Conservation (phyloP, 495 filamentous ascomycete genomes). For the Hypoxylon perforatum region DNA sequence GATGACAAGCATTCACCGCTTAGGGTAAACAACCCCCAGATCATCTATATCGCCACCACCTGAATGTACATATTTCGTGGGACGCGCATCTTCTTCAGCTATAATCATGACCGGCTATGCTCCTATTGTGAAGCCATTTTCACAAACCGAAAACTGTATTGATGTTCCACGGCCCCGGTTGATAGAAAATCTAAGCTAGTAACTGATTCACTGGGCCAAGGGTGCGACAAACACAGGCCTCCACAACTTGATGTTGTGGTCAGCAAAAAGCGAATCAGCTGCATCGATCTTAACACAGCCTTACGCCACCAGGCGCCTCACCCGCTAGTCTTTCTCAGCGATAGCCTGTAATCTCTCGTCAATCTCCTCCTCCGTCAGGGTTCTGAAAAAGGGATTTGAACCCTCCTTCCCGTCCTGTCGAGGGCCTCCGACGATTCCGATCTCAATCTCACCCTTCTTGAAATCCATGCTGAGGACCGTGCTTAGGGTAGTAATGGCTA, state of each 20-base stretch:
- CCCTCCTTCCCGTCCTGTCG: slow-evolving; percentile 81
- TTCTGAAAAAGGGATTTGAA: slow-evolving; percentile 80
- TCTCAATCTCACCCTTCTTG: slow-evolving; percentile 98
- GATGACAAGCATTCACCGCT: slow-evolving; percentile 40
- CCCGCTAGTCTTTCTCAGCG: slow-evolving; percentile 90
- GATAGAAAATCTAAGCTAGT: slow-evolving; percentile 37
- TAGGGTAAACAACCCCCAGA: slow-evolving; percentile 30
- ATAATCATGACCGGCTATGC: slow-evolving; percentile 34
- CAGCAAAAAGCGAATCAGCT: slow-evolving; percentile 36
- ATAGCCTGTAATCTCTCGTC: slow-evolving; percentile 98
- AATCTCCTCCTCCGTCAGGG: slow-evolving; percentile 96
- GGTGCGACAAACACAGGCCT: slow-evolving; percentile 24
- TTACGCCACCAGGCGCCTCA: slow-evolving; percentile 36
- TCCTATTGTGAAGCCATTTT: slow-evolving; percentile 11
- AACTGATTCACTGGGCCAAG: slow-evolving; percentile 34
- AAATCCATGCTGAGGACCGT: slow-evolving; percentile 98
- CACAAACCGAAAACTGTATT: slow-evolving; percentile 10
- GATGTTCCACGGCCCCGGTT: slow-evolving; percentile 28
- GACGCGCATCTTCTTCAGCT: slow-evolving; percentile 45
- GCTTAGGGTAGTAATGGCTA: slow-evolving; percentile 93
- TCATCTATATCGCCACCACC: slow-evolving; percentile 40
- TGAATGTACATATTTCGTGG: slow-evolving; percentile 22
- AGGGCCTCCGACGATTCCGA: slow-evolving; percentile 93
- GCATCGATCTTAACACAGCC: slow-evolving; percentile 33
- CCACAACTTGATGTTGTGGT: slow-evolving; percentile 28